Conservation (phyloP, 345 rosid species). For the Xanthoceras sorbifolium region DNA sequence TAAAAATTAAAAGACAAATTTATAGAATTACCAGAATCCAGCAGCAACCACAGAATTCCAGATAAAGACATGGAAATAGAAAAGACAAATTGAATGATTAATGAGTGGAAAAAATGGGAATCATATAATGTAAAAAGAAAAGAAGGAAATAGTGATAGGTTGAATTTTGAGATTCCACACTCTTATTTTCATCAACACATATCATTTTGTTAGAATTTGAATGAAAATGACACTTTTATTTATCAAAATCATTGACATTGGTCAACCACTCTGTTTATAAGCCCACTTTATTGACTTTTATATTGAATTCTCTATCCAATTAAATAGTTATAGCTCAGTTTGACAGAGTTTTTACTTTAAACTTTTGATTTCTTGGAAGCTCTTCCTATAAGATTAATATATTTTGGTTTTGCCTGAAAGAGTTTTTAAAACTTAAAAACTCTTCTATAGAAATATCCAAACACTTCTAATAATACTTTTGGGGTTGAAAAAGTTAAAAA, state of each 20-base stretch:
- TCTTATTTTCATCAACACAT: background rate
- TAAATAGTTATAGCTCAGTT: too few relatives aligned
- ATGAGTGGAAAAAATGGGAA: background rate
- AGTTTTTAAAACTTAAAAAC: too few relatives aligned
- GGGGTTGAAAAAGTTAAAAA: too few relatives aligned
- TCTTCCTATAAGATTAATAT: too few relatives aligned
- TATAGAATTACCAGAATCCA: background rate
- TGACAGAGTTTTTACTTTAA: too few relatives aligned
- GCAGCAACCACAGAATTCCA: constrained; percentile 1
- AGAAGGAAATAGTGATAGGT: background rate
- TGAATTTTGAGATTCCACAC: background rate
- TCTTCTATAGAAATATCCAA: too few relatives aligned
- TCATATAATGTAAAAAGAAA: constrained; percentile 2
- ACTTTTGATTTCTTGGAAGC: too few relatives aligned
- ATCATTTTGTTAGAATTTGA: background rate
- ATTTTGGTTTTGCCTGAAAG: too few relatives aligned
- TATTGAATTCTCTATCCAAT: too few relatives aligned
- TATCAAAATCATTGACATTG: constrained; percentile 11
- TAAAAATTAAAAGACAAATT: background rate
- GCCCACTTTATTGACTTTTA: background rate
- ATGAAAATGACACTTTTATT: constrained; percentile 8
- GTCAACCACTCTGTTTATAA: background rate
- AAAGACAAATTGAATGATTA: constrained; percentile 9
- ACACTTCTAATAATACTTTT: too few relatives aligned
- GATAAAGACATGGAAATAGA: background rate